Conservation (phyloP, 1,284 basidiomycete genomes). For the Trametes sp. region DNA sequence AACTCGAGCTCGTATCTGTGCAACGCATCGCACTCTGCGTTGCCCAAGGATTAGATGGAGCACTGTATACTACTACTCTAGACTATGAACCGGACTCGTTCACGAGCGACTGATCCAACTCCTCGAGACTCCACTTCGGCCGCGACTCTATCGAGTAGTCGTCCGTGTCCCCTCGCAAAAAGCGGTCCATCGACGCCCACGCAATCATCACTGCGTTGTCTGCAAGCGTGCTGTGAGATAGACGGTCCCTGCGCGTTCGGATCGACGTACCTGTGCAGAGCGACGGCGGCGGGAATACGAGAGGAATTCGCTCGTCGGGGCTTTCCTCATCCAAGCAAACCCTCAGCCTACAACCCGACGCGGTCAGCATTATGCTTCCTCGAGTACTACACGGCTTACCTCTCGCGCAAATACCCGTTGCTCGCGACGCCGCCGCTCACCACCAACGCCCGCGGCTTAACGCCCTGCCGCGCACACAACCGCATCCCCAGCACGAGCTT, state of each 20-base stretch:
- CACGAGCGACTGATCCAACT: too few relatives aligned
- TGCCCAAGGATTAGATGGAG: too few relatives aligned
- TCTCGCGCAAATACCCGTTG: conserved; percentile 71
- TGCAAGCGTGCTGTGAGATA: conserved; percentile 40
- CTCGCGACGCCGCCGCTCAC: conserved; percentile 93
- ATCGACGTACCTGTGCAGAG: conserved; percentile 80
- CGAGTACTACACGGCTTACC: conserved; percentile 35
- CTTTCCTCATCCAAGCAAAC: conserved; percentile 46
- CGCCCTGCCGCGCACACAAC: conserved; percentile 50
- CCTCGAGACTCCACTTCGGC: conserved; percentile 78
- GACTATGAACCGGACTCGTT: too few relatives aligned
- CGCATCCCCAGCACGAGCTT: conserved; percentile 73
- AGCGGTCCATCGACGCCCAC: conserved; percentile 86
- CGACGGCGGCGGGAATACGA: conserved; percentile 74
- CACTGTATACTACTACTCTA: too few relatives aligned
- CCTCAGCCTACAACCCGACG: conserved; percentile 56
- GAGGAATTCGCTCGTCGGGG: conserved; percentile 44
- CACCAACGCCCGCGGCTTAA: conserved; percentile 66
- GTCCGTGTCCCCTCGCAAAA: conserved; percentile 73
- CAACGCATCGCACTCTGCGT: too few relatives aligned
- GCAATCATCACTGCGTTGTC: conserved; percentile 97
- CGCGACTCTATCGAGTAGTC: conserved; percentile 63
- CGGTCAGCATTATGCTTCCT: too few relatives aligned
- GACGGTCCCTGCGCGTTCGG: neutral
- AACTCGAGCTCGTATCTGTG: too few relatives aligned